These are phyloP conservation scores for Chaetoscypha palmicola DNA, from an alignment of 2,329 filamentous ascomycete genomes.

Conservation along the genomic window DNA sequence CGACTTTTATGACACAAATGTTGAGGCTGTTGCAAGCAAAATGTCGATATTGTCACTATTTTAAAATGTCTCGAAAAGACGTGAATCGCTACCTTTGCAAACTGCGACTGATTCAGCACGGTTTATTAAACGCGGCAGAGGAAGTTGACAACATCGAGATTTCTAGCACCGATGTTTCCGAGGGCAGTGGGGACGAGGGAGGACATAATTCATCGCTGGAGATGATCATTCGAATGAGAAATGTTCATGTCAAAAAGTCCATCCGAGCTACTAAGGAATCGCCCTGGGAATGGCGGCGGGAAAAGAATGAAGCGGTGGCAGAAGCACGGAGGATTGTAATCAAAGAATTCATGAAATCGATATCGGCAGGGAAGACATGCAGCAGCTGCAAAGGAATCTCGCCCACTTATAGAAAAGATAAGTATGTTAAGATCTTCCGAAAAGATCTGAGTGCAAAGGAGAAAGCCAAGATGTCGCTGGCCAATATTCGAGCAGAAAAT, in stretches of 20 bases:
- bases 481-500: constrained; percentile 44
- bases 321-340: constrained; percentile 70
- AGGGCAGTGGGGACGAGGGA: constrained; percentile 13
- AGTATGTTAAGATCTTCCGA: constrained; percentile 89
- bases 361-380: constrained; percentile 66
- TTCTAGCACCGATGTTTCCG: constrained; percentile 15
- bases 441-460: constrained; percentile 70
- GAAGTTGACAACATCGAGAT: constrained; percentile 37
- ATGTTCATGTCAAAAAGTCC: constrained; percentile 64
- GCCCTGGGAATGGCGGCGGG: constrained; percentile 36
- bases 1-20: constrained; percentile 92
- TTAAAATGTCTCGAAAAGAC: constrained; percentile 70
- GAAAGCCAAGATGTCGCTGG: constrained; percentile 67
- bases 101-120: constrained; percentile 76
- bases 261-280: constrained; percentile 50
- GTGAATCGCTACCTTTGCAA: constrained; percentile 78
- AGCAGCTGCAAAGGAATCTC: constrained; percentile 61
- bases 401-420: constrained; percentile 80
- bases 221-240: constrained; percentile 47
- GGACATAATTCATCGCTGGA: constrained; percentile 34
- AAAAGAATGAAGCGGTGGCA: constrained; percentile 76
- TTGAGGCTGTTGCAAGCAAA: constrained; percentile 78
- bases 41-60: constrained; percentile 83
- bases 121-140: constrained; percentile 63
- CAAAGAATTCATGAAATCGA: constrained; percentile 71